Evolutionary conservation across 192 early-diverging fungal genomes (phyloP).

Genomic region (Coemansia sp.): DNA sequence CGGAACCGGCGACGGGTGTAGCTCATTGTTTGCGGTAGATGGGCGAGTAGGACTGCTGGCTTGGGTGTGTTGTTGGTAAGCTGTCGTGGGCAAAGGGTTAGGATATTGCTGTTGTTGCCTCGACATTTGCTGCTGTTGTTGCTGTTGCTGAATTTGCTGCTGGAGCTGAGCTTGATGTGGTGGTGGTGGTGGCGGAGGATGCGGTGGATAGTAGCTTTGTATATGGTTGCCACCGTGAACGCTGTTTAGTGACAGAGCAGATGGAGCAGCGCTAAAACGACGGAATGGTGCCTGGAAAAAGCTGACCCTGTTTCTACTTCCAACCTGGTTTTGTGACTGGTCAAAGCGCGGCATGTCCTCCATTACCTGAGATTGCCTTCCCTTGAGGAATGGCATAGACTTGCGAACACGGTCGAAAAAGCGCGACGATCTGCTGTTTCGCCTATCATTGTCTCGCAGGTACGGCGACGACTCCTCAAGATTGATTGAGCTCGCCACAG

Average conservation of each 20-base stretch:
- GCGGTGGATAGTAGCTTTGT: conserved; percentile 37
- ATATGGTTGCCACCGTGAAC: conserved; percentile 21
- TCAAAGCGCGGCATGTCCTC: conserved; percentile 42
- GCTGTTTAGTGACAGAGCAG: conserved; percentile 34
- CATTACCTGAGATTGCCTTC: conserved; percentile 39
- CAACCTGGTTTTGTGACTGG: conserved; percentile 33
- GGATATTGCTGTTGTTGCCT: neutral
- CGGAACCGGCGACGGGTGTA: conserved; percentile 14
- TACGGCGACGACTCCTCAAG: conserved; percentile 50
- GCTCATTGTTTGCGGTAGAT: conserved; percentile 25
- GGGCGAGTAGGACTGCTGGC: conserved; percentile 19
- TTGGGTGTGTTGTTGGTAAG: conserved; percentile 14
- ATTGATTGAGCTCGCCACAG: conserved; percentile 47
- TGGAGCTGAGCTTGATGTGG: conserved; percentile 4
- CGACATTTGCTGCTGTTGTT: neutral
- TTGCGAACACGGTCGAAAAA: conserved; percentile 49
- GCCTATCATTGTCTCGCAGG: conserved; percentile 43
- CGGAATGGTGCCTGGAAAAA: conserved; percentile 48
- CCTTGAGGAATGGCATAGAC: conserved; percentile 54
- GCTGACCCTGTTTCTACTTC: conserved; percentile 38
- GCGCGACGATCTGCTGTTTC: conserved; percentile 44
- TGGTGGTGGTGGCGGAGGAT: conserved; percentile 24
- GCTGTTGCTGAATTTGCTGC: conserved; percentile 5
- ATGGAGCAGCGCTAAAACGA: conserved; percentile 48
- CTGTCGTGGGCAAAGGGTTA: conserved; percentile 5